Conservation (phyloP, 2,329 filamentous ascomycete species). For the Diplodia seriata region DNA sequence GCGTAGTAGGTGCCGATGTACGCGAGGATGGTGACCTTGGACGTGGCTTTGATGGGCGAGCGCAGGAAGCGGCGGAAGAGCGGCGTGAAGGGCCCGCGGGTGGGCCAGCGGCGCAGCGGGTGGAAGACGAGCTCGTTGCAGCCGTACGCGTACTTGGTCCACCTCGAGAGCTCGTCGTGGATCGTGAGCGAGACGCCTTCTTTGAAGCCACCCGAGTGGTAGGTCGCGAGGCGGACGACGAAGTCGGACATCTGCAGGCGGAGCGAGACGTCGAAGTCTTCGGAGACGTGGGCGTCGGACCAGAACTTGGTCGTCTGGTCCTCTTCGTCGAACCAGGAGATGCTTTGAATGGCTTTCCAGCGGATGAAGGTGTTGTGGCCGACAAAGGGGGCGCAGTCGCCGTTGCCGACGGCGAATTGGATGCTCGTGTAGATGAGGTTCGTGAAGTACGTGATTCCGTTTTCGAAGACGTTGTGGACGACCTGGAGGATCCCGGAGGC, state of each 20-base stretch:
- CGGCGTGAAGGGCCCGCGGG: conserved; percentile 32
- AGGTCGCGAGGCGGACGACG: conserved; percentile 33
- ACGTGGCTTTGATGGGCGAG: conserved; percentile 33
- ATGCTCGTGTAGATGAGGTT: conserved; percentile 36
- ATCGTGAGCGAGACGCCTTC: conserved; percentile 36
- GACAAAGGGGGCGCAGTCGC: conserved; percentile 36
- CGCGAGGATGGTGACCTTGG: conserved; percentile 34
- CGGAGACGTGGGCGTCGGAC: conserved; percentile 35
- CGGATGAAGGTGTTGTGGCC: conserved; percentile 36
- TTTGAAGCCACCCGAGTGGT: conserved; percentile 34
- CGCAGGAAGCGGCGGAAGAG: conserved; percentile 34
- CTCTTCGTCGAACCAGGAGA: conserved; percentile 30
- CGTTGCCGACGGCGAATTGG: conserved; percentile 35
- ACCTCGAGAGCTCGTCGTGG: conserved; percentile 34
- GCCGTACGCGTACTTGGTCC: conserved; percentile 36
- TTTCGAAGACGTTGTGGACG: conserved; percentile 34
- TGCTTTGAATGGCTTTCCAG: conserved; percentile 34
- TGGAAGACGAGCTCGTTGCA: conserved; percentile 36
- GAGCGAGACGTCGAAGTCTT: conserved; percentile 36
- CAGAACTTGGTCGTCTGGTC: conserved; percentile 32
- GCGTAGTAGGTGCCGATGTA: conserved; percentile 36
- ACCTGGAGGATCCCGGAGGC: conserved; percentile 35
- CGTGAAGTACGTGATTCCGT: conserved; percentile 36
- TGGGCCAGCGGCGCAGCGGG: conserved; percentile 32
- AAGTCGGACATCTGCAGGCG: conserved; percentile 34